Evolutionary conservation across 225 moss, liverwort and hornwort genomes (phyloP).

Genomic region (Straminergon stramineum): DNA sequence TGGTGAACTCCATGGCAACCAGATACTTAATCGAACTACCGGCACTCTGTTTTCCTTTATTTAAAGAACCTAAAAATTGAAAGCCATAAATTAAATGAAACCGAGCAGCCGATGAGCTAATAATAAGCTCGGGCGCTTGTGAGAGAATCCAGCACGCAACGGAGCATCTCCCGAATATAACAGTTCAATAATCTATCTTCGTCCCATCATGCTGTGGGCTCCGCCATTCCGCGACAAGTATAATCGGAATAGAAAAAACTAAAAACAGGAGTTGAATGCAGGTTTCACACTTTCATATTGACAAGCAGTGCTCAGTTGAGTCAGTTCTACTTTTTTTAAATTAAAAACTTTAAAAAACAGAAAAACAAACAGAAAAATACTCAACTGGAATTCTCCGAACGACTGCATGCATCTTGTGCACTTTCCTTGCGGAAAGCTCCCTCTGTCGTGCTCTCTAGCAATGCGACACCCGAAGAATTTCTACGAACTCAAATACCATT

Average conservation of each 20-base stretch:
- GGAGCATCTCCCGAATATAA: neutral
- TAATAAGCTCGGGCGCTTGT: neutral
- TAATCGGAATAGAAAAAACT: neutral
- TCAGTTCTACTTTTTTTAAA: no score
- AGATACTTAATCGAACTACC: no score
- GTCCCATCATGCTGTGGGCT: neutral
- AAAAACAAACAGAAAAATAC: no score
- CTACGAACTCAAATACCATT: neutral
- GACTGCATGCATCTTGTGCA: neutral
- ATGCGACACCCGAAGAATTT: neutral
- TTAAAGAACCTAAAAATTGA: neutral
- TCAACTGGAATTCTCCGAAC: neutral
- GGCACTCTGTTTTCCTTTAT: neutral
- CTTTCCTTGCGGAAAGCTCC: neutral
- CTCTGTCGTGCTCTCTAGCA: neutral
- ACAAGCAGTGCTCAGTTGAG: no score
- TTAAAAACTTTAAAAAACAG: neutral
- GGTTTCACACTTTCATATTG: neutral
- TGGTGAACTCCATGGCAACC: neutral
- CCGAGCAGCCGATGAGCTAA: neutral
- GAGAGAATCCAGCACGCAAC: neutral
- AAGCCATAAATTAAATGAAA: neutral
- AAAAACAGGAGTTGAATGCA: neutral
- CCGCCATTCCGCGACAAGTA: neutral
- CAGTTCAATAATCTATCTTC: neutral